A percentile compares a stretch with the other conserved stretches of the same genome.
These are phyloP conservation scores for California macrophylla DNA, from an alignment of 441 rosid species.

Conservation along the genomic window DNA sequence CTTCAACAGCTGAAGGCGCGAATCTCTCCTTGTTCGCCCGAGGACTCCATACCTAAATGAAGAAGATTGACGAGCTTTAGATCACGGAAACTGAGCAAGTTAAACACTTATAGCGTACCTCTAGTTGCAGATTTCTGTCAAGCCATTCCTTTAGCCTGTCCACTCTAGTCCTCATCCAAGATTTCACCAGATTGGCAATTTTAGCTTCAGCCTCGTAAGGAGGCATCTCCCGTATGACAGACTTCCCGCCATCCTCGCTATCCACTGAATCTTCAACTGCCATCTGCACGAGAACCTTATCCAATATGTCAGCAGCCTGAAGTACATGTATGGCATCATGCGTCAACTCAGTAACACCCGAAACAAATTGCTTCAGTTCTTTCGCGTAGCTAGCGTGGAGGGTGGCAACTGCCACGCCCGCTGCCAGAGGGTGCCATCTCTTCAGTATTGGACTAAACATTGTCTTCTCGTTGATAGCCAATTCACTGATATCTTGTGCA, in stretches of 20 bases:
- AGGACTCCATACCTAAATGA: constrained; percentile 52
- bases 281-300: constrained; percentile 65
- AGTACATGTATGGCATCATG: constrained; percentile 60
- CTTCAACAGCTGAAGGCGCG: constrained; percentile 60
- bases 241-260: constrained; percentile 73
- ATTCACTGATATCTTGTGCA: constrained; percentile 46
- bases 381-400: constrained; percentile 59
- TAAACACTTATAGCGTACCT: constrained; percentile 26
- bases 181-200: constrained; percentile 43
- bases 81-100: not conserved
- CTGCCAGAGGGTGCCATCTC: constrained; percentile 64
- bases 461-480: constrained; percentile 53
- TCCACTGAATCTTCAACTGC: constrained; percentile 66
- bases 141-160: constrained; percentile 67
- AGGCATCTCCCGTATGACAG: constrained; percentile 66
- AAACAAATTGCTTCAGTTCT: constrained; percentile 42
- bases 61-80: constrained; percentile 11
- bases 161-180: constrained; percentile 53
- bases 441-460: constrained; percentile 56
- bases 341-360: constrained; percentile 45
- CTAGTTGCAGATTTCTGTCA: constrained; percentile 51
- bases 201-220: constrained; percentile 59
- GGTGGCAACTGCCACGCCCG: constrained; percentile 65
- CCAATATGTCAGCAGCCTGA: constrained; percentile 53
- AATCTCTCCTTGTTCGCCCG: constrained; percentile 40